phyloP scores from a whole-genome alignment of 306 rosid genomes.

The Alnus rubra region DNA sequence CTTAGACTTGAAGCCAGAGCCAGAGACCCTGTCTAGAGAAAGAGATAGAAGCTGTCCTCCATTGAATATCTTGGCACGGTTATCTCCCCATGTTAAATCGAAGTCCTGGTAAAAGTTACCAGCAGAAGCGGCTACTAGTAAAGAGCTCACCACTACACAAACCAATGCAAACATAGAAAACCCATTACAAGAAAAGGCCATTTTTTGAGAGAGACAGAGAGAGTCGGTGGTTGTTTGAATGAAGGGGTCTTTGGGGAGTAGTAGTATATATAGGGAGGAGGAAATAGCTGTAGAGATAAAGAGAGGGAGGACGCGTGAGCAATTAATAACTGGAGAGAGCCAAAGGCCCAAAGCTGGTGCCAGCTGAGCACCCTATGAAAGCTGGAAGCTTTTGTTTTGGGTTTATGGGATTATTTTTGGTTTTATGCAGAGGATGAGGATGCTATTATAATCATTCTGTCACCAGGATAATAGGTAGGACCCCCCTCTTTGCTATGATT shows the following conservation, averaged over 20 bases:
- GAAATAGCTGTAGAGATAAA: not conserved
- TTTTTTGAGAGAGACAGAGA: constrained; percentile 1
- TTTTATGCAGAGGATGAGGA: constrained; percentile 6
- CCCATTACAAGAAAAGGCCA: constrained; percentile 38
- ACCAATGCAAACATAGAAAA: constrained; percentile 20
- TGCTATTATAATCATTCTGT: constrained; percentile 36
- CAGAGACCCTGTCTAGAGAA: constrained; percentile 68
- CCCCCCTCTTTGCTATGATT: constrained; percentile 32
- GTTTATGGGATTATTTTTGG: constrained; percentile 18
- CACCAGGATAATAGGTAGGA: constrained; percentile 32
- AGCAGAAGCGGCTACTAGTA: constrained; percentile 29
- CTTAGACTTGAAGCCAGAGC: constrained; percentile 86
- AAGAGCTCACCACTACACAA: constrained; percentile 36
- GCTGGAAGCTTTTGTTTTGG: constrained; percentile 66
- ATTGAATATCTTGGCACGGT: constrained; percentile 64
- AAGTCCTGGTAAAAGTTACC: constrained; percentile 68
- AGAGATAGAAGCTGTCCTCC: constrained; percentile 73
- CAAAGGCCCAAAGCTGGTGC: constrained; percentile 46
- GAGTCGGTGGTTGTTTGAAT: constrained; percentile 13
- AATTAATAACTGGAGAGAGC: constrained; percentile 40
- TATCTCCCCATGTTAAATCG: constrained; percentile 75
- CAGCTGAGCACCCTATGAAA: constrained; percentile 56
- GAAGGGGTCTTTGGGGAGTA: constrained; percentile 30
- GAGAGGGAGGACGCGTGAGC: constrained; percentile 48
- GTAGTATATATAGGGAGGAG: constrained; percentile 12